A percentile compares a stretch with the other conserved stretches of the same genome.
Evolutionary conservation across 495 filamentous ascomycete genomes (phyloP).

Genomic region (Oleoguttula mirabilis): DNA sequence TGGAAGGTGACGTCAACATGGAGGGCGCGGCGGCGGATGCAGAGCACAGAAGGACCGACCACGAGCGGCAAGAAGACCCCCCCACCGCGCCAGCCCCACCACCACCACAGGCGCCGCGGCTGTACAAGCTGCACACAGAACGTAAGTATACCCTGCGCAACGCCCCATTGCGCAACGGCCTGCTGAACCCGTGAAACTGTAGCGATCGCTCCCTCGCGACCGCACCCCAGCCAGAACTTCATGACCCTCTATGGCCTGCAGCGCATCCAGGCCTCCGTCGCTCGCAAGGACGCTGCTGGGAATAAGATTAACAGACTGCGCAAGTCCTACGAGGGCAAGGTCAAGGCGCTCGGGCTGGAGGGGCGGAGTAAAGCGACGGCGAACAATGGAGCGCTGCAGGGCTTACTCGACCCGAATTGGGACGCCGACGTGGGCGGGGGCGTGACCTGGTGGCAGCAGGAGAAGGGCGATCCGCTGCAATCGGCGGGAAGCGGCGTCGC

Average conservation of each 20-base stretch:
- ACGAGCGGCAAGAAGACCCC: constrained; percentile 28
- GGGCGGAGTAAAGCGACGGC: constrained; percentile 45
- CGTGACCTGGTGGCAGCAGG: constrained; percentile 56
- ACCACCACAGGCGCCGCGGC: constrained; percentile 18
- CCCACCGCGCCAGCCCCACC: constrained; percentile 5
- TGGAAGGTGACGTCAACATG: constrained; percentile 9
- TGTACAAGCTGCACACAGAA: constrained; percentile 28
- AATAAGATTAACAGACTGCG: constrained; percentile 63
- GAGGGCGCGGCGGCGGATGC: constrained; percentile 4
- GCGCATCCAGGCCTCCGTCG: constrained; percentile 49
- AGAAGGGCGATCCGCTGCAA: constrained; percentile 46
- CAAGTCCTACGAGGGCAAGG: constrained; percentile 62
- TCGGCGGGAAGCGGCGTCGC: constrained; percentile 51
- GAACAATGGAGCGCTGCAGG: constrained; percentile 30
- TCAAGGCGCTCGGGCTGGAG: constrained; percentile 48
- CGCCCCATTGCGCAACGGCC: no score
- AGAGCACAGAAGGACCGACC: constrained; percentile 28
- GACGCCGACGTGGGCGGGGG: constrained; percentile 50
- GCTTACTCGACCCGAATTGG: constrained; percentile 50
- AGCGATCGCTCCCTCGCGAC: constrained; percentile 33
- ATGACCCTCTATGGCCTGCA: constrained; percentile 51
- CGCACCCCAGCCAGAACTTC: constrained; percentile 51
- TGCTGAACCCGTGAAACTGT: constrained; percentile 25
- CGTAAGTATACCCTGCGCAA: constrained; percentile 27
- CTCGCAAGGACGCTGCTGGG: constrained; percentile 50